Evolutionary conservation across 2,329 filamentous ascomycete species (phyloP), one percentile per base, ranked within the genome.

Genomic region (Trichophyton rubrum): DNA sequence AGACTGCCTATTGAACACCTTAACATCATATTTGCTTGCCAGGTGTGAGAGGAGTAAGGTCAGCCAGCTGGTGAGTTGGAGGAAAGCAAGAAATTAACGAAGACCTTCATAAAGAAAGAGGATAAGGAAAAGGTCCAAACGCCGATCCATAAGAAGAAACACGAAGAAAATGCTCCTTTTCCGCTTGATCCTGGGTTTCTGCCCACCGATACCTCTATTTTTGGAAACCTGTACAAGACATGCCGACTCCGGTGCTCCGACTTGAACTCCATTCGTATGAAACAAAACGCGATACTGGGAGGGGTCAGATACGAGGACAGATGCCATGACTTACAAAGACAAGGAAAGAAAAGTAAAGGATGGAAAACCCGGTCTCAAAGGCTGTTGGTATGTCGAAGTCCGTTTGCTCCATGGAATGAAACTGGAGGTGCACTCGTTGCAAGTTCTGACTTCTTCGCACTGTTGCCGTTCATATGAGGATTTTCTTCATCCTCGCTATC

Each of bases 401-500:
- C 51, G 15, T 20, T 35, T 27, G 30, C 27, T 3, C 51, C n/a
- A 35, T 55, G 27, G 30, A 55, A 55, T 35, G 51, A 8, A 55
- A 30, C n/a, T 9, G 51, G 51, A 35, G 51, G 51, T 20, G 51
- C 51, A 35, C 51, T 55, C 7, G 51, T 55, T 17, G 24, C 27
- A 24, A 55, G 51, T 17, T 55, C 51, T n/a, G 51, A 15, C 33
- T 55, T 55, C 27, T 59, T 59, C 13, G 9, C 27, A 15, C 49
- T 51, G 47, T 49, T 47, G 5, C 57, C 41, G 24, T 49, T 49
- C 20, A 43, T 24, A 22, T 15, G 17, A 20, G 47, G 49, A 17
- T 61, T 56, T 43, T 59, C 56, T 24, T 56, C 43, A 17, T 55
- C 38, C 24, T 43, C 41, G 15, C 30, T 27, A 30, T 49, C 53